Percentiles rank a stretch among this genome's conserved stretches.
These are phyloP conservation scores for Cicer arietinum DNA, from an alignment of 306 rosid species.

Conservation along the genomic window DNA sequence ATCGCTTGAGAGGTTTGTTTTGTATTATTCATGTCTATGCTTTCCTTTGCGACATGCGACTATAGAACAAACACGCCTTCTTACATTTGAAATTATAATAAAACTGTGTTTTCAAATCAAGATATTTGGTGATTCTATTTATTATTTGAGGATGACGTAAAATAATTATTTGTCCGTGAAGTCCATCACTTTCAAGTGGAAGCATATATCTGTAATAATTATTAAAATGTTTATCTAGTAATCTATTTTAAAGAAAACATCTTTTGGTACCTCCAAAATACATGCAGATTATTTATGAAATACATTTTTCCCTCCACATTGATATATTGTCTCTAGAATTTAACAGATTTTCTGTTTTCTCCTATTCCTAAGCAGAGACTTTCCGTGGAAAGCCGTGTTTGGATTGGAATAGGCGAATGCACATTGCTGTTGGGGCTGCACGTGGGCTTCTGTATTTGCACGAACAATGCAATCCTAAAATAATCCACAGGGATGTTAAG, in stretches of 20 bases:
- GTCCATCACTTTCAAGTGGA: slow-evolving; percentile 31
- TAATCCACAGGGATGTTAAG: slow-evolving; percentile 96
- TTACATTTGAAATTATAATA: slow-evolving; percentile 7
- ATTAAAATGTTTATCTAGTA: slow-evolving; percentile 1
- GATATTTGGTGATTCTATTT: slow-evolving; percentile 19
- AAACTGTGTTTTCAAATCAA: slow-evolving; percentile 16
- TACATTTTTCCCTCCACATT: not conserved
- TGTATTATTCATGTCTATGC: not conserved
- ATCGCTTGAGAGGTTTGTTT: slow-evolving; percentile 93
- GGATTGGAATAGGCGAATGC: slow-evolving; percentile 86
- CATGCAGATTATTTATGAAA: slow-evolving; percentile 1
- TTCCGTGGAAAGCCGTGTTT: slow-evolving; percentile 75
- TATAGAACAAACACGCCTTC: not conserved
- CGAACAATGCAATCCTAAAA: slow-evolving; percentile 91
- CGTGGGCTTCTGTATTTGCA: slow-evolving; percentile 94
- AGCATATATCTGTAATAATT: slow-evolving; percentile 10
- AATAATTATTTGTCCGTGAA: slow-evolving; percentile 5
- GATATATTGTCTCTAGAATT: not conserved
- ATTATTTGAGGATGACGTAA: not conserved
- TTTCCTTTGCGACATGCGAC: not conserved
- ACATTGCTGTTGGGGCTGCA: slow-evolving; percentile 80
- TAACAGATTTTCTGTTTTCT: slow-evolving; percentile 24
- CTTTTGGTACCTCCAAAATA: slow-evolving; percentile 5
- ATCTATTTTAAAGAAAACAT: not conserved
- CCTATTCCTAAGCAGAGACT: slow-evolving; percentile 58